Evolutionary conservation across 768 basidiomycete species (phyloP).

Genomic region (Pleurotus ostreatus): DNA sequence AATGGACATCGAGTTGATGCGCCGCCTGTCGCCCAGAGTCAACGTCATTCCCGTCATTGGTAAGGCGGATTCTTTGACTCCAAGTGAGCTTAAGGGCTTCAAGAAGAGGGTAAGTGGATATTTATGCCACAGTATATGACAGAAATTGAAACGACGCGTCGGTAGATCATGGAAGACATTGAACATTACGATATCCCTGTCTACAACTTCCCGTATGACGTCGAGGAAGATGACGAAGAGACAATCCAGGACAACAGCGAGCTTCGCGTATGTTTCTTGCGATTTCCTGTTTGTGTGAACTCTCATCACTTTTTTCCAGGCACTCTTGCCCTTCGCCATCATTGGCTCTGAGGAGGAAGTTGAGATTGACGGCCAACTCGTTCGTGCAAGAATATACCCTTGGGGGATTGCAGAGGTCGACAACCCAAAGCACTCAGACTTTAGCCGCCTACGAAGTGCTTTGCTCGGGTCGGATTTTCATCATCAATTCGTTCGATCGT

Average conservation of each 20-base stretch:
- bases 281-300: conserved; percentile 9
- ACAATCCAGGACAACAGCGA: conserved; percentile 97
- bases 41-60: conserved; percentile 99
- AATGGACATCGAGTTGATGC: conserved; percentile 99
- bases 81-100: conserved; percentile 89
- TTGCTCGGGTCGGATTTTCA: conserved; percentile 67
- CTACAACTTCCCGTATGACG: conserved; percentile 99
- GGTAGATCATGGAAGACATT: conserved; percentile 98
- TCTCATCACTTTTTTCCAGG: conserved; percentile 36
- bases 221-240: conserved; percentile 99
- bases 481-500: neutral
- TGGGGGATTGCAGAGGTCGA: conserved; percentile 99
- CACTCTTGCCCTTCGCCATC: conserved; percentile 93
- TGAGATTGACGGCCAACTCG: conserved; percentile 85
- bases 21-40: conserved; percentile 93
- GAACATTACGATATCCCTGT: conserved; percentile 97
- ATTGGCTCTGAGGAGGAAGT: conserved; percentile 98
- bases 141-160: neutral
- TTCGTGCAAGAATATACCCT: conserved; percentile 93
- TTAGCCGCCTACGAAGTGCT: conserved; percentile 87
- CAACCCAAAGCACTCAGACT: conserved; percentile 99
- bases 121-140: neutral
- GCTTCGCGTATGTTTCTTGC: conserved; percentile 59
- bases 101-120: conserved; percentile 74
- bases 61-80: conserved; percentile 94